Base-by-base conservation (phyloP, 768 basidiomycete genomes). In the Lanmaoa rubissima region DNA sequence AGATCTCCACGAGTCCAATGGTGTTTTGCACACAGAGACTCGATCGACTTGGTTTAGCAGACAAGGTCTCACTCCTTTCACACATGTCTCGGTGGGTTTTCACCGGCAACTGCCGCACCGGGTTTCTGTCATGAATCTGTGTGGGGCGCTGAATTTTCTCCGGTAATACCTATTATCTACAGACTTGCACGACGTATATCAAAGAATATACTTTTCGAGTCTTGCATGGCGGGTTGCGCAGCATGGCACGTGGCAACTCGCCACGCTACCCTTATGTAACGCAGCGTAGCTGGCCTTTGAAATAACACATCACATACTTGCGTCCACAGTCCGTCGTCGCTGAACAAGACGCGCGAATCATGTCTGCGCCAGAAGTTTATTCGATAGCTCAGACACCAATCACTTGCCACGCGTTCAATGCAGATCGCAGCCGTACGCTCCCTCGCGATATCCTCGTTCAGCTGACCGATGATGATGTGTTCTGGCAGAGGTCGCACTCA, bases 361-460 rank as follows among this genome's bases (percentile, higher is more conserved):
- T 85, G 86, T 83, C 92, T 74, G 72, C 82, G 32, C 89, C 90
- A 46, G 85, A 94, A 79, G 79, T 92, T 7, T 88, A 83, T 71
- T 81, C 82, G 51, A 79, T 98, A 46, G 80, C 89, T n/a, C 85
- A 92, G 65, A 82, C 82, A 0, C 93, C 95, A 32, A 82, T 99
- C 49, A 94, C 92, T 4, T 86, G 87, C 41, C 93, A 97, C 72
- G 82, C 92, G 2, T 98, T 98, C 82, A 95, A 86, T 65, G 86
- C 86, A 24, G 92, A 96, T 70, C 85, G 92, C 62, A 80, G 77
- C 59, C 89, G 96, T 98, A 64, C 74, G 92, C 82, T 31, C 28
- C 12, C 11, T 41, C 16, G 40, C n/a, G 54, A 60, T 35, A 16
- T 45, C 38, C 21, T 7, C 6, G 19, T n/a, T 35, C 41, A 51